Percentiles rank a stretch among this genome's conserved stretches.
These are phyloP conservation scores for Phytophthora sp. DNA, from an alignment of 352 stramenopile genomes.

Conservation along the genomic window DNA sequence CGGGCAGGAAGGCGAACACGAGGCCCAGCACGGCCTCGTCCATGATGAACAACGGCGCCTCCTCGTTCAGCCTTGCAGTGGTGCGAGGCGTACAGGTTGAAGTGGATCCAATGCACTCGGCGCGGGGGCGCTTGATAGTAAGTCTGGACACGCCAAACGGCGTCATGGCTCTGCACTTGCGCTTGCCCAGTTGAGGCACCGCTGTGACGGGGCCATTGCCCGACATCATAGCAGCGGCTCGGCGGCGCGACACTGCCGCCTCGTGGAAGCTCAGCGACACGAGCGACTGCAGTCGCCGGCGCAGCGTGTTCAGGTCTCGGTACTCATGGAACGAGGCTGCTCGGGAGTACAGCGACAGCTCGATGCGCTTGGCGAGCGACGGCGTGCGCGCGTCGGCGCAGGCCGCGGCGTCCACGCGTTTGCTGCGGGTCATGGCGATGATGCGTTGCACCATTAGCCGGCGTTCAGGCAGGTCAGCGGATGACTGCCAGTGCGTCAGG, in stretches of 20 bases:
- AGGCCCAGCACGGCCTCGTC: constrained; percentile 74
- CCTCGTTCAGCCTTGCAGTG: constrained; percentile 13
- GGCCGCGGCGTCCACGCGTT: constrained; percentile 42
- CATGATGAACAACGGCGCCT: constrained; percentile 62
- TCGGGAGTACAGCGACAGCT: constrained; percentile 85
- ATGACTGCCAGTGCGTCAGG: constrained; percentile 85
- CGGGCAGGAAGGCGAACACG: constrained; percentile 75
- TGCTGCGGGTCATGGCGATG: constrained; percentile 85
- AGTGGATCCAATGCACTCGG: constrained; percentile 35
- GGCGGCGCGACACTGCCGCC: constrained; percentile 65
- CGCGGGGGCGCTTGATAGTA: constrained; percentile 60
- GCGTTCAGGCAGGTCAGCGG: constrained; percentile 76
- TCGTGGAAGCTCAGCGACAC: constrained; percentile 90
- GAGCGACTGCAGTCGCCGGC: constrained; percentile 79
- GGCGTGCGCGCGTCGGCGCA: constrained; percentile 67
- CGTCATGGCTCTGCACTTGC: constrained; percentile 40
- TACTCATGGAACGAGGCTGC: constrained; percentile 87
- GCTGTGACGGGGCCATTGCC: constrained; percentile 27
- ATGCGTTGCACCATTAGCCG: constrained; percentile 88
- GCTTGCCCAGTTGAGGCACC: constrained; percentile 57
- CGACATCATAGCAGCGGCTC: constrained; percentile 25
- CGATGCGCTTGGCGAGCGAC: constrained; percentile 86
- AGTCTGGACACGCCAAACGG: constrained; percentile 69
- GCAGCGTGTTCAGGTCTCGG: constrained; percentile 84
- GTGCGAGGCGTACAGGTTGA: constrained; percentile 28